Evolutionary conservation across 352 stramenopile species (phyloP), one percentile per base, ranked within the genome.

Genomic region (Phytopythium kandeliae): DNA sequence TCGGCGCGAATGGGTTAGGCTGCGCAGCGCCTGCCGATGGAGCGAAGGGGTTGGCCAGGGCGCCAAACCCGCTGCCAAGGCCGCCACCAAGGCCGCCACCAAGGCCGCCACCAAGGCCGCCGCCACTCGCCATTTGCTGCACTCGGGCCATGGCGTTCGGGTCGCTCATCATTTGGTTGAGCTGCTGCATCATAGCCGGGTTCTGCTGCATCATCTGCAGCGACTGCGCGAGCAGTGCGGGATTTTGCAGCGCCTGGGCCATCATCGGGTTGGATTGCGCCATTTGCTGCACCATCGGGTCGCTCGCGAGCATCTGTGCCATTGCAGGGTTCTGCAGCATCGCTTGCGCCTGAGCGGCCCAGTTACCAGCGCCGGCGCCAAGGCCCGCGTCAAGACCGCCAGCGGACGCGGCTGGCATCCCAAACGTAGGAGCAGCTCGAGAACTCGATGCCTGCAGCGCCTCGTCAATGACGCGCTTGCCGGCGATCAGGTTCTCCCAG

Each of bases 231-330:
- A 94, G 60, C 47, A 90, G 55, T 21, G 72, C 64, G n/a, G 83
- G 83, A 44, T 90, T 89, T 60, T 86, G 74, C 50, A 94, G 45
- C 11, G 73, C 73, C 62, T 92, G 83, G 6, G 76, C 74, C 41
- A 91, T 57, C 78, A 92, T 86, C 7, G 83, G 83, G 50, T 92
- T 94, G 36, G 65, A 51, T 44, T 86, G 75, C 21, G 74, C 72
- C 74, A 92, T 79, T 74, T 90, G 82, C 64, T 89, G 82, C 55
- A 93, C 69, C 65, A 78, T 82, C 25, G 79, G 77, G 62, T 88
- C 71, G 48, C 48, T 86, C 55, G 71, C 53, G 58, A 92, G 66
- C 48, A 74, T 74, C 44, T 89, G 77, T 46, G 74, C 52, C 63
- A 89, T 85, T 44, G 75, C 72, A 13, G 81, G 81, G 54, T 92